These are phyloP conservation scores for Ceriops decandra DNA, from an alignment of 345 rosid species.

Conservation along the genomic window DNA sequence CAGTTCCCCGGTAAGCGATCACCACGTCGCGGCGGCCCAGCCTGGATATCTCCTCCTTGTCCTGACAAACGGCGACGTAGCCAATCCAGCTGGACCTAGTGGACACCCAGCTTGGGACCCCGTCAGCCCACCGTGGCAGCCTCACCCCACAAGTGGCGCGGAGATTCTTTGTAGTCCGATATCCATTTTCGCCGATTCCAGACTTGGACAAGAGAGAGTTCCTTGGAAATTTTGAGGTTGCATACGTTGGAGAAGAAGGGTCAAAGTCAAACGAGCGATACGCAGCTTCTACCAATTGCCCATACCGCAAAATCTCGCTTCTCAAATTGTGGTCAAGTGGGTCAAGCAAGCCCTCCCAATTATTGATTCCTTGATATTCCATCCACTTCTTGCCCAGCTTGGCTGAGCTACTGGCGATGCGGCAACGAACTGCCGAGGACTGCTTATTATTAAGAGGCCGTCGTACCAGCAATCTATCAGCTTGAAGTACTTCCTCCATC, in stretches of 20 bases:
- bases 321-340: constrained; percentile 26
- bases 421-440: neutral
- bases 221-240: constrained; percentile 20
- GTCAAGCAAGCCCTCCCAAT: constrained; percentile 33
- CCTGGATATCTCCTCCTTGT: constrained; percentile 26
- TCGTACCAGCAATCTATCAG: no score
- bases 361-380: constrained; percentile 28
- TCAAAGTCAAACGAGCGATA: constrained; percentile 29
- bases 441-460: no score
- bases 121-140: constrained; percentile 20
- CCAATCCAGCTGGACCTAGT: constrained; percentile 28
- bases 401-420: neutral
- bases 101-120: constrained; percentile 17
- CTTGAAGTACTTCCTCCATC: no score
- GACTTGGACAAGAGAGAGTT: constrained; percentile 5
- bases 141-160: constrained; percentile 24
- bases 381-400: constrained; percentile 23
- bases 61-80: constrained; percentile 31
- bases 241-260: constrained; percentile 29
- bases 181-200: constrained; percentile 17
- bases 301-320: constrained; percentile 26
- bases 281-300: constrained; percentile 26
- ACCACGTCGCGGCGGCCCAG: constrained; percentile 32
- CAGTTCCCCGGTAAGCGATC: constrained; percentile 29
- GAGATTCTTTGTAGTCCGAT: constrained; percentile 19